Base-by-base conservation (phyloP, 805 yeast species). In the Kodamaea restingae region DNA sequence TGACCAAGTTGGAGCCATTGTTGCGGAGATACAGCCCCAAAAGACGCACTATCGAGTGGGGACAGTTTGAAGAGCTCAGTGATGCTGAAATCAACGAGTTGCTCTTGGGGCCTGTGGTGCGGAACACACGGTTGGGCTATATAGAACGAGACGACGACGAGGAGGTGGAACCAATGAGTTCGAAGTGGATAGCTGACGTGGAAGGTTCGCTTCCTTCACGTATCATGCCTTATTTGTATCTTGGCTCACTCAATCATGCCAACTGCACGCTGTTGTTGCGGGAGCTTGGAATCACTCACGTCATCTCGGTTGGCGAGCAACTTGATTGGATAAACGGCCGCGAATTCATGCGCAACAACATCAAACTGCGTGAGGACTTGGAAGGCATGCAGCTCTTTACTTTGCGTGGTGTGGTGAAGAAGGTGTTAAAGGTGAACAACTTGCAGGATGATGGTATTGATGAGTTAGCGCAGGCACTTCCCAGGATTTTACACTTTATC, bases 381-480 rank as follows among this genome's bases (percentile, higher is more conserved):
- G 60, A 56, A 32, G 48, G 56, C 38, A 58, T 65, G 18, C 70
- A 66, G 40, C 32, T 59, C 17, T 57, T 48, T 38, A 41, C 33
- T 21, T 34, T 35, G 27, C 34, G 38, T 12, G 24, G 36, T 7
- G 45, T 52, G 21, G 66, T 80, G 7, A 58, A 63, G 7, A 69
- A 75, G 32, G 70, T 81, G 17, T 62, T 85, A 79, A 70, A 73
- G 44, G 76, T 91, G 27, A 73, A 77, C 44, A 81, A 87, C 51
- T 67, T 91, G 25, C 88, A 84, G 52, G 98, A 91, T 58, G 96
- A 91, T 58, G 97, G 98, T 1, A 81, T 85, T 34, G 96, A 90
- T 45, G 80, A 85, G 41, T 63, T 90, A 35, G 70, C 83, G 0
- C 62, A 64, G 26, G 74, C 83, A 3, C 65, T 90, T 32, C 78